Conservation (phyloP, 108 stramenopile species). For the Cyclotella kingstonii region DNA sequence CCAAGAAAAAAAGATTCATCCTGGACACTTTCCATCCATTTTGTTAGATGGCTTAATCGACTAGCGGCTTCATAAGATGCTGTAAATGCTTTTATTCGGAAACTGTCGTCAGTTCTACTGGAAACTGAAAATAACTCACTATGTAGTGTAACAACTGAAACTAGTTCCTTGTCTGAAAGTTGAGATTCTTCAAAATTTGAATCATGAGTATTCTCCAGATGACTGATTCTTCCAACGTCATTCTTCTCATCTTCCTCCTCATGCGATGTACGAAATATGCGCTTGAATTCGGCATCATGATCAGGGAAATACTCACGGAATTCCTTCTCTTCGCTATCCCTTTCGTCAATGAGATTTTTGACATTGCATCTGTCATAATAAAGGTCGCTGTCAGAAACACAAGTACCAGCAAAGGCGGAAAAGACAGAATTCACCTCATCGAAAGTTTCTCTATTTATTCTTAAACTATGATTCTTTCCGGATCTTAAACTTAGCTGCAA, state of each 20-base stretch:
- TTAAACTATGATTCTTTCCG: background rate
- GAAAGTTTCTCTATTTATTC: conserved; percentile 9
- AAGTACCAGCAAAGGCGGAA: conserved; percentile 21
- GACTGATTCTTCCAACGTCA: conserved; percentile 31
- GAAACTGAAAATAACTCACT: conserved; percentile 42
- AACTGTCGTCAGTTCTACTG: conserved; percentile 19
- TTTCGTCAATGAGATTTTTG: conserved; percentile 10
- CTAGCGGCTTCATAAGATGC: conserved; percentile 48
- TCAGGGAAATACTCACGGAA: conserved; percentile 91
- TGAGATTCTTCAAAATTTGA: conserved; percentile 10
- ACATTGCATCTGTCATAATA: background rate
- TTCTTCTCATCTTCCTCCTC: conserved; percentile 21
- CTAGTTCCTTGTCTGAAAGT: conserved; percentile 60
- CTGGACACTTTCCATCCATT: conserved; percentile 35
- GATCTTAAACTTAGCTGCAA: conserved; percentile 19
- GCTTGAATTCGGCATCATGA: conserved; percentile 70
- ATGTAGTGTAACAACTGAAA: conserved; percentile 50
- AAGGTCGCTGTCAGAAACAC: conserved; percentile 4
- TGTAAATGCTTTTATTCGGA: conserved; percentile 43
- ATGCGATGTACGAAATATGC: conserved; percentile 35
- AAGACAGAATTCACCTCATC: conserved; percentile 17
- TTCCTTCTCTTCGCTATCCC: conserved; percentile 56
- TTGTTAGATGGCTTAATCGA: conserved; percentile 35
- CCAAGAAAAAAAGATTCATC: conserved; percentile 26
- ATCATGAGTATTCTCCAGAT: conserved; percentile 25